Evolutionary conservation across 371 early-diverging fungal genomes (phyloP).

Genomic region (Nosema muscidifuracis): DNA sequence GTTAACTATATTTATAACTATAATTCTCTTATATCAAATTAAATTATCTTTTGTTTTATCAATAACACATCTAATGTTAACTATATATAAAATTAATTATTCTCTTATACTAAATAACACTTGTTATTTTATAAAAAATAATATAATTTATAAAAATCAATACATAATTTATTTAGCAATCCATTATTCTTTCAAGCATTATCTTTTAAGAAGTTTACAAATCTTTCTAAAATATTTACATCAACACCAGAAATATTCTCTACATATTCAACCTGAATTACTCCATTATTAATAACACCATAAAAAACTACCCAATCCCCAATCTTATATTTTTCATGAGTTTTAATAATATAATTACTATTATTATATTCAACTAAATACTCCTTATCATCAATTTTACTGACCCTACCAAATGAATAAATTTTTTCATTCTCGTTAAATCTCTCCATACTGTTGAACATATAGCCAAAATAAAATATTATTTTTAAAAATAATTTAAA

Average conservation of each 20-base stretch:
- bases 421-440: not conserved
- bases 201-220: not conserved
- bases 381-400: not conserved
- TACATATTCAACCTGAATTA: slow-evolving; percentile 2
- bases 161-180: too few species aligned
- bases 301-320: slow-evolving; percentile 23
- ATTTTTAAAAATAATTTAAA: not conserved
- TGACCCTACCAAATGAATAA: slow-evolving; percentile 30
- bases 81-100: too few species aligned
- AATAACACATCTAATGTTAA: too few species aligned
- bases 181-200: too few species aligned
- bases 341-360: not conserved
- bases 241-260: slow-evolving; percentile 18
- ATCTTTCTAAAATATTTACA: slow-evolving; percentile 12
- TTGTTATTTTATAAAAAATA: too few species aligned
- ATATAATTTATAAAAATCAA: too few species aligned
- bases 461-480: not conserved
- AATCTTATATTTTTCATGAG: not conserved
- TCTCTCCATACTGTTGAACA: not conserved
- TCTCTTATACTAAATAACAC: too few species aligned
- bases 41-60: too few species aligned
- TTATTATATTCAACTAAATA: not conserved
- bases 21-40: too few species aligned
- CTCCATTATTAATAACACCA: slow-evolving; percentile 3
- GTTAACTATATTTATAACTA: too few species aligned